phyloP scores from a whole-genome alignment of 331 rosid species.

The Rhamnella rubrinervis region DNA sequence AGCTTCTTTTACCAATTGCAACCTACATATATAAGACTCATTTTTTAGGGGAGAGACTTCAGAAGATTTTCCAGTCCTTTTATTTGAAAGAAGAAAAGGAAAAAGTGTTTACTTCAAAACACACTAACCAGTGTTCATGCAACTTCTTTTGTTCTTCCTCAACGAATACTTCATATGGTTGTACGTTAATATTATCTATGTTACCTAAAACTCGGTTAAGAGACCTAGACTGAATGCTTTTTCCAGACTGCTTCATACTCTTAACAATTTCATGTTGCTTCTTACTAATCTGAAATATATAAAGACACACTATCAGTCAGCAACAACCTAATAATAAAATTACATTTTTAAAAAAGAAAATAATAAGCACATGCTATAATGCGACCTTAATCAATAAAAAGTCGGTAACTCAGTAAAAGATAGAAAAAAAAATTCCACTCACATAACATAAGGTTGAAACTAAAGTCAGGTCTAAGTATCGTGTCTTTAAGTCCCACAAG shows the following conservation, averaged over 20 bases:
- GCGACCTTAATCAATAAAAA: too few species aligned
- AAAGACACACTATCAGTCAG: constrained; percentile 19
- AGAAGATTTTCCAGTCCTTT: not conserved
- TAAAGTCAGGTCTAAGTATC: too few species aligned
- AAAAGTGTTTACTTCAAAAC: constrained; percentile 13
- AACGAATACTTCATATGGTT: constrained; percentile 76
- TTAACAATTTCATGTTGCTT: constrained; percentile 85
- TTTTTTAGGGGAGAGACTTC: constrained; percentile 3
- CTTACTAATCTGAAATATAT: constrained; percentile 73
- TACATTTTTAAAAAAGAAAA: not conserved
- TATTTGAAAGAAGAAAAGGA: too few species aligned
- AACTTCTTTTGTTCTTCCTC: constrained; percentile 87
- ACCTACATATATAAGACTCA: constrained; percentile 41
- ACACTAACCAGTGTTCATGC: constrained; percentile 86
- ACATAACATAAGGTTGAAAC: too few species aligned
- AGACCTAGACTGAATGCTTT: constrained; percentile 71
- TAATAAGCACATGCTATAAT: not conserved
- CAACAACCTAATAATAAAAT: not conserved
- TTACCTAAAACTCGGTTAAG: constrained; percentile 84
- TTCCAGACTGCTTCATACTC: constrained; percentile 87
- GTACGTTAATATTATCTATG: constrained; percentile 64
- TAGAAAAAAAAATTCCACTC: too few species aligned
- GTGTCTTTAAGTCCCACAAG: too few species aligned
- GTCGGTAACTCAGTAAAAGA: not conserved
- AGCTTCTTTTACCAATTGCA: constrained; percentile 59